Base-by-base conservation (phyloP, 2,329 filamentous ascomycete species). In the Bipolaris victoriae region DNA sequence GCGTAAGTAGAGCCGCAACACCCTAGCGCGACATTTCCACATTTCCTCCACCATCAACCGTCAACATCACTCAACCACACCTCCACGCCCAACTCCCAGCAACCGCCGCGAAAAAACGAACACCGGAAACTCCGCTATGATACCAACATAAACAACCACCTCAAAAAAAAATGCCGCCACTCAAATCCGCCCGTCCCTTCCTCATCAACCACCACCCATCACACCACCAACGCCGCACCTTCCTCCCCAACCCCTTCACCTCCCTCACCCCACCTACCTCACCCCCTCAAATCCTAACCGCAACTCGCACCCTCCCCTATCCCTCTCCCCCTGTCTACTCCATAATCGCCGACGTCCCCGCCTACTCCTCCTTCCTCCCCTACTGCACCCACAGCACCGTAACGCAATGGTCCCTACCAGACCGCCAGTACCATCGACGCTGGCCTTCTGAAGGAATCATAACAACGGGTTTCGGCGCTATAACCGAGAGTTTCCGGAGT, bases 351-450 rank as follows among this genome's bases (percentile, higher is more conserved):
- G 92, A 97, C 77, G 88, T 99, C 63, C 86, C 91, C 76, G 66
- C 62, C 62, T 99, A 99, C 84, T 81, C 84, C 36, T 76, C 82
- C 64, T 99, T 98, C 82, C 86, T 99, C n/a, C 95, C 95, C 10
- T 97, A 96, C 84, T 96, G 94, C 79, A 84, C 86, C 41, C 82
- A 82, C 44, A 93, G 90, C 36, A 84, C 82, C 59, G 92, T 98
- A 39, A 97, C 92, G 1, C 82, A 83, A 57, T 92, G 89, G 84
- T 89, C 90, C 6, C 52, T 74, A 11, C 81, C 85, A 7, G 81
- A 85, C 69, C 59, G 78, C 58, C 5, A 58, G 44, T 68, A 81
- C 49, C 78, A 78, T 26, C 82, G 81, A 40, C 78, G 77, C 41
- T 90, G 86, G 82, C 95, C 95, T 0, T 84, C 87, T 26, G 84